Conservation (phyloP, 2,329 filamentous ascomycete genomes). For the Capronia epimyces region DNA sequence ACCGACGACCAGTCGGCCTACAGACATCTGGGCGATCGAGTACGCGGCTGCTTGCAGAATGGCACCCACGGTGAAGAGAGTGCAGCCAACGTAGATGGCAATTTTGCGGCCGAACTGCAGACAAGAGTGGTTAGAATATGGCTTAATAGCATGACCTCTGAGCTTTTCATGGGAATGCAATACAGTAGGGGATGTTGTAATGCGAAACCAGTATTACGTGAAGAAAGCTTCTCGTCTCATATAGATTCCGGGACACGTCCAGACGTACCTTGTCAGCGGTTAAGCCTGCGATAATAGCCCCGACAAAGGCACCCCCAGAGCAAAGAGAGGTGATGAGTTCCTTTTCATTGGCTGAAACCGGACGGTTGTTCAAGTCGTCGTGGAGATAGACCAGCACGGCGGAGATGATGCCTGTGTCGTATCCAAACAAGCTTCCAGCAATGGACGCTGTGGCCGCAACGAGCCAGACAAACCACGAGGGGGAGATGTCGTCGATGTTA, state of each 20-base stretch:
- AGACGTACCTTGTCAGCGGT: conserved; percentile 43
- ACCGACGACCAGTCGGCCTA: conserved; percentile 44
- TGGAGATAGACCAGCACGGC: conserved; percentile 54
- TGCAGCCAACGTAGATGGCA: conserved; percentile 45
- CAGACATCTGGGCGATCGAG: conserved; percentile 42
- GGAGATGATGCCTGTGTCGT: conserved; percentile 59
- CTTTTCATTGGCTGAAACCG: conserved; percentile 51
- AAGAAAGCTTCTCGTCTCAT: no score
- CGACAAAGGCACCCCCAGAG: conserved; percentile 52
- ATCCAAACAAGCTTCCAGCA: conserved; percentile 58
- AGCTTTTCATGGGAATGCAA: no score
- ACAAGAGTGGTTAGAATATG: conserved; percentile 13
- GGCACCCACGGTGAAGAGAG: conserved; percentile 42
- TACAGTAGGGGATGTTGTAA: no score
- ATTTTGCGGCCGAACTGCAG: conserved; percentile 42
- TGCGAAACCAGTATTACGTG: no score
- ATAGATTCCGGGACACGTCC: no score
- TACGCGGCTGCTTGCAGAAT: conserved; percentile 39
- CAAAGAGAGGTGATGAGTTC: conserved; percentile 55
- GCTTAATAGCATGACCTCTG: neutral
- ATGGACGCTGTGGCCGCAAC: conserved; percentile 54
- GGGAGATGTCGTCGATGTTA: conserved; percentile 38
- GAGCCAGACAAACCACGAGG: conserved; percentile 49
- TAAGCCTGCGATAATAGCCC: conserved; percentile 50
- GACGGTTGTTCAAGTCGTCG: conserved; percentile 47